phyloP scores from a whole-genome alignment of 148 eudicot genomes.

The Beta vulgaris region DNA sequence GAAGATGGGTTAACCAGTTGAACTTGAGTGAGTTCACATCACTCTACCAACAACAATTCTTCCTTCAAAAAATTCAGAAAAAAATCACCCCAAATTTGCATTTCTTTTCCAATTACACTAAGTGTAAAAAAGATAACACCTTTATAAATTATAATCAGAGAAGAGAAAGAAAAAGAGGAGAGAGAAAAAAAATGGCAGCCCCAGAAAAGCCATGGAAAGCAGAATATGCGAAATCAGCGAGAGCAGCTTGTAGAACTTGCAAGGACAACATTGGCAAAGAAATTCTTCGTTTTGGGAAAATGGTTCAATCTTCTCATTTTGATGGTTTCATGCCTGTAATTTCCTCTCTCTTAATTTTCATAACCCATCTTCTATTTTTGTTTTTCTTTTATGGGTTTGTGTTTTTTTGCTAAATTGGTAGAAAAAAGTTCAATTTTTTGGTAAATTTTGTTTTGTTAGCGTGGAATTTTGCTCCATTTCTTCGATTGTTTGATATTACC shows the following conservation, averaged over 20 bases:
- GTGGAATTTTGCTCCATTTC: neutral
- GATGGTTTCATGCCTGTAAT: conserved; percentile 97
- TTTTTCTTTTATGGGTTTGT: conserved; percentile 5
- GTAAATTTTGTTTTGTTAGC: neutral
- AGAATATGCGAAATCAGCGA: conserved; percentile 88
- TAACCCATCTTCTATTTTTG: neutral
- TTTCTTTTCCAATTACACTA: no score
- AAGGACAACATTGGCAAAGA: conserved; percentile 70
- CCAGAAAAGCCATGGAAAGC: conserved; percentile 93
- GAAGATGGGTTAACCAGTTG: neutral
- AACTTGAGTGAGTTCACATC: neutral
- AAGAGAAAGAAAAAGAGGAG: neutral
- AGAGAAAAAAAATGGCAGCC: conserved; percentile 46
- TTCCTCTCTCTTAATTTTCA: neutral
- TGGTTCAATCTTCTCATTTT: conserved; percentile 87
- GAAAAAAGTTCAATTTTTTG: neutral
- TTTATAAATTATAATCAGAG: neutral
- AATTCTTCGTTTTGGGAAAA: conserved; percentile 74
- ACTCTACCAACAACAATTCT: neutral
- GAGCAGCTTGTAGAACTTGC: conserved; percentile 90
- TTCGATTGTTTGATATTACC: neutral
- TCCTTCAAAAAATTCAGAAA: neutral
- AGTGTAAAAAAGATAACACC: neutral
- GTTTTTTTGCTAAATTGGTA: neutral
- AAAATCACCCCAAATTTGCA: no score